These are phyloP conservation scores for Durusdinium trenchii DNA, from an alignment of 73 alveolate species.

Conservation along the genomic window DNA sequence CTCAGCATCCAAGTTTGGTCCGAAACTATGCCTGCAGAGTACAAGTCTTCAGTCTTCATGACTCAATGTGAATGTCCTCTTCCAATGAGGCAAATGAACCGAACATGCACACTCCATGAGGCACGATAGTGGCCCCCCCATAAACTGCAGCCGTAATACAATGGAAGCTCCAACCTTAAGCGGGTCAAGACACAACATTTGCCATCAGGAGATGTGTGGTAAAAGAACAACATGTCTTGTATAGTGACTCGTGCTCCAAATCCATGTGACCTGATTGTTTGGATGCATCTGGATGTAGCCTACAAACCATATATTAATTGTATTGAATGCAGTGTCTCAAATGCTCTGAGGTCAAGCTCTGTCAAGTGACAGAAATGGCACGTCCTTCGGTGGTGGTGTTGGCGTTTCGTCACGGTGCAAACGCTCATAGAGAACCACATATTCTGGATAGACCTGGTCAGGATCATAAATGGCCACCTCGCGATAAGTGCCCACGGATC, in stretches of 20 bases:
- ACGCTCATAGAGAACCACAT: slow-evolving; percentile 65
- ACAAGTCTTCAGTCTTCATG: background rate
- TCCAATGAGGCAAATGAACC: background rate
- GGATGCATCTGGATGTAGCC: too few species aligned
- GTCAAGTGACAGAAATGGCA: slow-evolving; percentile 76
- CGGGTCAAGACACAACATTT: slow-evolving; percentile 4
- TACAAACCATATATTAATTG: too few species aligned
- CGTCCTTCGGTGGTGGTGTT: background rate
- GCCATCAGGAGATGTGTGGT: too few species aligned
- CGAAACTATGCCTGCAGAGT: background rate
- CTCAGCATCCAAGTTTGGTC: slow-evolving; percentile 6
- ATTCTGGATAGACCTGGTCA: slow-evolving; percentile 55
- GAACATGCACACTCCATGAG: background rate
- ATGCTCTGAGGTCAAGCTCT: too few species aligned
- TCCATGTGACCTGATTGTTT: too few species aligned
- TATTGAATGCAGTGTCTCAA: too few species aligned
- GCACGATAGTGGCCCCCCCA: background rate
- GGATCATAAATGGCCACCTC: slow-evolving; percentile 52
- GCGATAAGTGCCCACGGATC: slow-evolving; percentile 32
- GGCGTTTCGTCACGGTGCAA: slow-evolving; percentile 11
- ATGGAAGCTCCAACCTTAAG: slow-evolving; percentile 16
- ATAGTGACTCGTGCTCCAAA: too few species aligned
- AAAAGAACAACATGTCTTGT: too few species aligned
- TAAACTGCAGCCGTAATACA: background rate
- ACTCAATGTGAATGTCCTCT: too few species aligned